A percentile compares a stretch with the other conserved stretches of the same genome.
phyloP scores from a whole-genome alignment of 2,329 filamentous ascomycete genomes.

The Stenocarpella maydis region DNA sequence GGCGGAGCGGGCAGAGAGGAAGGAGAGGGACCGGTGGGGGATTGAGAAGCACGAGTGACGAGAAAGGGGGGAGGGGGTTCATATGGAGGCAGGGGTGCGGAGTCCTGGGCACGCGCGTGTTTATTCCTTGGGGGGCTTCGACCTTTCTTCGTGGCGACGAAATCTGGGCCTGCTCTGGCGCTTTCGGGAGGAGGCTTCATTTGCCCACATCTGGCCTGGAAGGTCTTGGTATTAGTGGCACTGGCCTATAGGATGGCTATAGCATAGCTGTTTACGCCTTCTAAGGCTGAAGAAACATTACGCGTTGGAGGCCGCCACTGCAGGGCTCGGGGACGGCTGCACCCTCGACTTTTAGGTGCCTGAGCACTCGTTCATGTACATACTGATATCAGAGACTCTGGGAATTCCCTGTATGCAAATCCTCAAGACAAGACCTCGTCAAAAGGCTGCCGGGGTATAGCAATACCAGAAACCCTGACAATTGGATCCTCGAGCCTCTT shows the following conservation, averaged over 20 bases:
- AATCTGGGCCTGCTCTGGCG: not conserved
- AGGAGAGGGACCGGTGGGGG: conserved; percentile 61
- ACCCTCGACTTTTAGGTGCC: not conserved
- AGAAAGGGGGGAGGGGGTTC: not conserved
- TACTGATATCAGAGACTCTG: not conserved
- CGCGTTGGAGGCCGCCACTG: not conserved
- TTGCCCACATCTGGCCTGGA: not conserved
- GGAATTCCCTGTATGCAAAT: not conserved
- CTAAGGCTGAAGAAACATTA: not conserved
- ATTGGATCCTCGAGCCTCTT: not conserved
- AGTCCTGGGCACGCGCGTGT: too few species aligned
- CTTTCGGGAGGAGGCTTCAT: not conserved
- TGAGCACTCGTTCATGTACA: not conserved
- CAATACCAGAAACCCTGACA: not conserved
- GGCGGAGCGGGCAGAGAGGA: conserved; percentile 57
- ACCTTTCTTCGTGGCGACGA: not conserved
- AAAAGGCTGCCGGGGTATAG: not conserved
- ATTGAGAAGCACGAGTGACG: conserved; percentile 39
- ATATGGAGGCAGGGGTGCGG: too few species aligned
- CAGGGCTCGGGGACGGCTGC: not conserved
- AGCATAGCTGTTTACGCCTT: not conserved
- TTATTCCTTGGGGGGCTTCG: not conserved
- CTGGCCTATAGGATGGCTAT: not conserved
- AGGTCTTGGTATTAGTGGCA: not conserved
- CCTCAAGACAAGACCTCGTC: not conserved